phyloP scores from a whole-genome alignment of 805 yeast genomes.

The Metschnikowia cerradonensis region DNA sequence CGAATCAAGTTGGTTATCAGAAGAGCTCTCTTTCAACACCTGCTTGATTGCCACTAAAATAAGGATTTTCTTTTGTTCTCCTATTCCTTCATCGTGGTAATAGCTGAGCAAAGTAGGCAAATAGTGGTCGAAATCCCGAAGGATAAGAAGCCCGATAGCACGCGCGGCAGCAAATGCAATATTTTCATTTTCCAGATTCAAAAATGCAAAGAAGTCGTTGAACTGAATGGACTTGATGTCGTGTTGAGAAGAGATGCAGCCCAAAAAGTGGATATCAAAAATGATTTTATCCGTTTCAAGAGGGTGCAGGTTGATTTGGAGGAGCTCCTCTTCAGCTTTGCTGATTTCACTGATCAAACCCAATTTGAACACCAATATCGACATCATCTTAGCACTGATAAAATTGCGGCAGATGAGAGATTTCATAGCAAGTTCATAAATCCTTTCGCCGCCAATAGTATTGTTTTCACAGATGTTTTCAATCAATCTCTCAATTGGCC shows the following conservation, averaged over 20 bases:
- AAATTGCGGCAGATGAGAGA: constrained; percentile 19
- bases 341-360: constrained; percentile 21
- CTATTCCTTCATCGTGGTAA: constrained; percentile 7
- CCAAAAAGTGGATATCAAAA: constrained; percentile 44
- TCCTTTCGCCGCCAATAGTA: constrained; percentile 1
- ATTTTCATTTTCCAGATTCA: constrained; percentile 22
- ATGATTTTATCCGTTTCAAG: constrained; percentile 15
- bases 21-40: constrained; percentile 16
- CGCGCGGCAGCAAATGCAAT: constrained; percentile 47
- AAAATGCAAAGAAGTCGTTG: constrained; percentile 28
- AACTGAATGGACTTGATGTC: constrained; percentile 21
- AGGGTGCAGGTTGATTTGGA: constrained; percentile 22
- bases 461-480: constrained; percentile 8
- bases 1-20: not conserved
- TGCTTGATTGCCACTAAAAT: constrained; percentile 21
- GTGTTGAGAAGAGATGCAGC: constrained; percentile 37
- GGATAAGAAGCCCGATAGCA: constrained; percentile 48
- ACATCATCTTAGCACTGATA: constrained; percentile 29
- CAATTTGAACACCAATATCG: constrained; percentile 10
- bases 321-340: constrained; percentile 27
- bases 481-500: constrained; percentile 17
- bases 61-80: constrained; percentile 11
- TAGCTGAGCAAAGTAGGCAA: constrained; percentile 34
- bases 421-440: constrained; percentile 7
- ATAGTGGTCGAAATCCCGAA: constrained; percentile 34